A percentile compares a stretch with the other conserved stretches of the same genome.
Conservation (phyloP, 139 green algal genomes). For the Pseudopediastrum boryanum region DNA sequence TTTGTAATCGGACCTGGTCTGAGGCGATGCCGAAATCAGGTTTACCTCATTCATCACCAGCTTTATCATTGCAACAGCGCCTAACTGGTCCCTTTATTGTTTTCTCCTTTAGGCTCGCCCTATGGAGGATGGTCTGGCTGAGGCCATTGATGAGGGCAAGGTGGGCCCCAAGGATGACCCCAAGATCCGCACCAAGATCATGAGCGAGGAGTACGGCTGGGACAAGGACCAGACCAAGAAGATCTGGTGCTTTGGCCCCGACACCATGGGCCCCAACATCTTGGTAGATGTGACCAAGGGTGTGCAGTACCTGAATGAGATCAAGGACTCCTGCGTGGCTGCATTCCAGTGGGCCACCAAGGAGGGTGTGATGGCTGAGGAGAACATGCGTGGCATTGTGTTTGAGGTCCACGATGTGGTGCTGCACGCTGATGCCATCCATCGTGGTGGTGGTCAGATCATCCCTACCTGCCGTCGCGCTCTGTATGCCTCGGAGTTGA, state of each 20-base stretch:
- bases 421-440: conserved; percentile 98
- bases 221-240: conserved; percentile 99
- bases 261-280: conserved; percentile 98
- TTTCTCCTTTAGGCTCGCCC: conserved; percentile 68
- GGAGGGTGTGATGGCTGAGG: conserved; percentile 96
- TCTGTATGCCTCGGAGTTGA: conserved; percentile 95
- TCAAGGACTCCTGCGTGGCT: conserved; percentile 97
- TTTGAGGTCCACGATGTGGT: conserved; percentile 97
- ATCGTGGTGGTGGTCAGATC: conserved; percentile 98
- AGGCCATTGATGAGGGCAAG: conserved; percentile 97
- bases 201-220: conserved; percentile 97
- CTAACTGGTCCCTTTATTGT: background rate
- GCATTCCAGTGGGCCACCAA: conserved; percentile 99
- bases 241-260: conserved; percentile 99
- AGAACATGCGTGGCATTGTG: conserved; percentile 98
- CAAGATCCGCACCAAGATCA: conserved; percentile 89
- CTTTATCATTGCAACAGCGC: background rate
- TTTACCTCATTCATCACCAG: background rate
- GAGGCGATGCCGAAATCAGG: too few species aligned
- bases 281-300: conserved; percentile 98
- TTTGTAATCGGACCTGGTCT: too few species aligned
- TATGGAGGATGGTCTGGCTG: conserved; percentile 96
- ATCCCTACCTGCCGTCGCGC: conserved; percentile 95
- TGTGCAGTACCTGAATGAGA: conserved; percentile 99
- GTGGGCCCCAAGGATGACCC: conserved; percentile 92